Percentiles rank a stretch among this genome's conserved stretches.
phyloP scores from a whole-genome alignment of 176 grass and related monocot species.

The Puccinellia tenuiflora region DNA sequence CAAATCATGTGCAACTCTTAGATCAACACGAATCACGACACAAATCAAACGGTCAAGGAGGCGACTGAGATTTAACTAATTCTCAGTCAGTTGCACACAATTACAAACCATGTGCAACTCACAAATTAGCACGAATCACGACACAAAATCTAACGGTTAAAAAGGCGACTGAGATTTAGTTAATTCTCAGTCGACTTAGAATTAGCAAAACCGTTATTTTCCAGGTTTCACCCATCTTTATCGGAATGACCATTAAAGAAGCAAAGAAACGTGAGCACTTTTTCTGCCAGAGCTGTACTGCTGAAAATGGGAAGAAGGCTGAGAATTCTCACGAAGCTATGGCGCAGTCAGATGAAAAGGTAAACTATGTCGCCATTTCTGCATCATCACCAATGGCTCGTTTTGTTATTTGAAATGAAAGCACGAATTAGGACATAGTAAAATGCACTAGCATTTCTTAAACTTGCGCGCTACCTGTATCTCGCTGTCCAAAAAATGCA shows the following conservation, averaged over 20 bases:
- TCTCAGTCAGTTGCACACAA: no score
- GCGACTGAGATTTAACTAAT: no score
- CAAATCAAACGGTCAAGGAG: no score
- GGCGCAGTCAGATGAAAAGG: conserved; percentile 80
- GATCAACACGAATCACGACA: no score
- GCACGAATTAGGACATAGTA: not conserved
- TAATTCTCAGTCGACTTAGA: no score
- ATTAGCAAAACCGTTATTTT: no score
- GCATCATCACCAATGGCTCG: not conserved
- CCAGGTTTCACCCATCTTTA: conserved; percentile 91
- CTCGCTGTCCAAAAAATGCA: not conserved
- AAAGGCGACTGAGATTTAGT: no score
- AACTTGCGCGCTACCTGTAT: not conserved
- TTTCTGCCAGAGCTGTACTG: conserved; percentile 77
- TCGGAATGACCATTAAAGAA: conserved; percentile 82
- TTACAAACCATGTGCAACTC: no score
- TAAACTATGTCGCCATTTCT: conserved; percentile 15
- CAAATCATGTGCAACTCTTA: no score
- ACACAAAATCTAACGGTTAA: no score
- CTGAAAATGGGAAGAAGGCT: conserved; percentile 73
- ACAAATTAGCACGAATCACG: no score
- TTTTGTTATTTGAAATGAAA: conserved; percentile 7
- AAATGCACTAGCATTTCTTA: not conserved
- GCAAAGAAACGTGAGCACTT: conserved; percentile 98
- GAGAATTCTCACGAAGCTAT: conserved; percentile 68